These are phyloP conservation scores for Dactylellina sp. DNA, from an alignment of 2,329 filamentous ascomycete genomes.

Conservation along the genomic window DNA sequence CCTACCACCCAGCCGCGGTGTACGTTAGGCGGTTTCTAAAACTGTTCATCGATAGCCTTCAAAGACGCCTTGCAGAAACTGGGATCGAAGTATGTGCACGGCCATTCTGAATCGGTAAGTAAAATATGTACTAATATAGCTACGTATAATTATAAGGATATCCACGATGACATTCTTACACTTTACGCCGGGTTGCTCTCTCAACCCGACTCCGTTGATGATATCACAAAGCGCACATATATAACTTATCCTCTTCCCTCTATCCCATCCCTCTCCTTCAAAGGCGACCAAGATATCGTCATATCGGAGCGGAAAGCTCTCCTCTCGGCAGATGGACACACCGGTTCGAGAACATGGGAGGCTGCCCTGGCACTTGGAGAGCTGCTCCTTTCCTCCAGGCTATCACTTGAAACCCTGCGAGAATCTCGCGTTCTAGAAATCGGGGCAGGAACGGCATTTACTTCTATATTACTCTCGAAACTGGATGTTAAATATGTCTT, in stretches of 20 bases:
- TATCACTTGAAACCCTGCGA: constrained; percentile 59
- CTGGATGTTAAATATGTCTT: constrained; percentile 72
- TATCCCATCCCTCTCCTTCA: constrained; percentile 15
- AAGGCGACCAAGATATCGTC: constrained; percentile 74
- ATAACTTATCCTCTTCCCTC: constrained; percentile 59
- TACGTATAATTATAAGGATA: constrained; percentile 48
- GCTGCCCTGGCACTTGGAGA: constrained; percentile 79
- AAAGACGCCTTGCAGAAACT: constrained; percentile 30
- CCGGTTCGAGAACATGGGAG: constrained; percentile 84
- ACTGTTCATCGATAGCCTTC: constrained; percentile 26
- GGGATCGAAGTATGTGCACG: constrained; percentile 44
- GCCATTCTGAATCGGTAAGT: neutral
- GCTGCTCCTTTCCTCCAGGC: constrained; percentile 69
- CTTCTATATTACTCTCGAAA: constrained; percentile 79
- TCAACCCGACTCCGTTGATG: constrained; percentile 30
- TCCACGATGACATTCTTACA: constrained; percentile 57
- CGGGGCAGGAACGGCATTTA: constrained; percentile 80
- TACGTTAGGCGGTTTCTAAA: constrained; percentile 51
- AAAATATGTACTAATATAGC: neutral
- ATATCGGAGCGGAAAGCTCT: constrained; percentile 69
- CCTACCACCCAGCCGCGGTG: constrained; percentile 20
- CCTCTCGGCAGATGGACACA: constrained; percentile 78
- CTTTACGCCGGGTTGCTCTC: constrained; percentile 57
- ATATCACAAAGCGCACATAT: constrained; percentile 44
- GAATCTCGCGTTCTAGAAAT: constrained; percentile 72